Evolutionary conservation across 345 rosid genomes (phyloP).

Genomic region (Viola odorata): DNA sequence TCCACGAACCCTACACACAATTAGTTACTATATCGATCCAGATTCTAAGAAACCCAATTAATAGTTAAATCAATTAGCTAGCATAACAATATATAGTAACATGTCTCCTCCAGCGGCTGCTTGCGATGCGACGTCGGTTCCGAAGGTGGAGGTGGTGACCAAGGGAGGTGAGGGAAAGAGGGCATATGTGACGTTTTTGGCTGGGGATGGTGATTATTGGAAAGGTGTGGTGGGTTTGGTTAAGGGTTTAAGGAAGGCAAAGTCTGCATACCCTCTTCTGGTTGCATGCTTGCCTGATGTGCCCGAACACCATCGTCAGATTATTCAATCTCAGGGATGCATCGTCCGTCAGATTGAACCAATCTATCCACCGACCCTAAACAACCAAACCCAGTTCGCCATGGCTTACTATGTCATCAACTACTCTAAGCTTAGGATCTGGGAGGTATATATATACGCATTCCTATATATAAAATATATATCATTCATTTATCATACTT

Average conservation of each 20-base stretch:
- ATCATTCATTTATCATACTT: not conserved
- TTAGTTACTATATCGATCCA: too few species aligned
- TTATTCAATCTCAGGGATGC: slow-evolving; percentile 61
- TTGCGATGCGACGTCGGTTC: not conserved
- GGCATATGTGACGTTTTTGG: slow-evolving; percentile 64
- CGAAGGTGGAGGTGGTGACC: too few species aligned
- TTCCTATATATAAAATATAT: not conserved
- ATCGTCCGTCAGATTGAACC: slow-evolving; percentile 58
- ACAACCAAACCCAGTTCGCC: slow-evolving; percentile 54
- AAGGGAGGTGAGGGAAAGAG: not conserved
- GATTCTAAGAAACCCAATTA: too few species aligned
- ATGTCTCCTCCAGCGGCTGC: slow-evolving; percentile 9
- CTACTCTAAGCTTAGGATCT: slow-evolving; percentile 81
- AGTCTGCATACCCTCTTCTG: slow-evolving; percentile 59
- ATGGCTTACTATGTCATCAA: slow-evolving; percentile 80
- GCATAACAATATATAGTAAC: not conserved
- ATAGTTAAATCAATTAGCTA: too few species aligned
- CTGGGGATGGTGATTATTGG: slow-evolving; percentile 70
- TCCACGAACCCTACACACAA: not conserved
- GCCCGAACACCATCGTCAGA: slow-evolving; percentile 62
- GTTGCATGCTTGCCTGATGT: slow-evolving; percentile 75
- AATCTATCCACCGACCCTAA: slow-evolving; percentile 44
- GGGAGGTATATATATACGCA: slow-evolving; percentile 49
- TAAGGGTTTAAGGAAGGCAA: slow-evolving; percentile 67
- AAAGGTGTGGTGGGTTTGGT: slow-evolving; percentile 77